Percentiles rank a stretch among this genome's conserved stretches.
Conservation (phyloP, 2,329 filamentous ascomycete species). For the Colletotrichum sp. region DNA sequence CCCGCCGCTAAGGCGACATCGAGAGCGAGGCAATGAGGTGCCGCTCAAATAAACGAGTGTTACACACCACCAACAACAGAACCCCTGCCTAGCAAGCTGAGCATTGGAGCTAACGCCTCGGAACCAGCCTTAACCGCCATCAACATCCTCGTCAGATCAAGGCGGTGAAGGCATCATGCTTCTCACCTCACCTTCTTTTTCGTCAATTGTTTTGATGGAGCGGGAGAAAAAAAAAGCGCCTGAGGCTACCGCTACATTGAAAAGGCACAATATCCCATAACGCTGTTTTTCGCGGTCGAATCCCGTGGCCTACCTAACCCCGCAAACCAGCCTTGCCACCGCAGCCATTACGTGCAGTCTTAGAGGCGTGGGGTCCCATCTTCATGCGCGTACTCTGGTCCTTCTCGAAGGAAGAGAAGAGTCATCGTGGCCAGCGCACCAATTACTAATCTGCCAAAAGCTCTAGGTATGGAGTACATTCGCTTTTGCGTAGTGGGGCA, state of each 20-base stretch:
- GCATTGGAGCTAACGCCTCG: not conserved
- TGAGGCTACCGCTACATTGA: not conserved
- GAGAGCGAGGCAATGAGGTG: not conserved
- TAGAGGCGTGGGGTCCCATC: not conserved
- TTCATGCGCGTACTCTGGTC: not conserved
- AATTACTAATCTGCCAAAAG: not conserved
- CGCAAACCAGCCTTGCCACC: not conserved
- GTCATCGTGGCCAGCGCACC: not conserved
- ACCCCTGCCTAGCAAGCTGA: not conserved
- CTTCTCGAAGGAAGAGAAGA: not conserved
- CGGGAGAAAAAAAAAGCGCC: not conserved
- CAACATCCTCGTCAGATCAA: not conserved
- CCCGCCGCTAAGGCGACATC: not conserved
- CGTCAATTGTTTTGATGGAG: not conserved
- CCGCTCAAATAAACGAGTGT: not conserved
- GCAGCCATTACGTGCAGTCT: conserved; percentile 12
- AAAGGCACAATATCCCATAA: not conserved
- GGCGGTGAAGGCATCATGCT: conserved; percentile 4
- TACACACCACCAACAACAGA: not conserved
- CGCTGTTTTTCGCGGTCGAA: not conserved
- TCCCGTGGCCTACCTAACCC: not conserved
- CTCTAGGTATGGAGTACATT: not conserved
- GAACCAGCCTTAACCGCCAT: not conserved
- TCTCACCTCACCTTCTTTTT: not conserved
- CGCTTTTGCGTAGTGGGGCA: not conserved